phyloP scores from a whole-genome alignment of 2,329 filamentous ascomycete genomes.

The Phialocephala subalpina region DNA sequence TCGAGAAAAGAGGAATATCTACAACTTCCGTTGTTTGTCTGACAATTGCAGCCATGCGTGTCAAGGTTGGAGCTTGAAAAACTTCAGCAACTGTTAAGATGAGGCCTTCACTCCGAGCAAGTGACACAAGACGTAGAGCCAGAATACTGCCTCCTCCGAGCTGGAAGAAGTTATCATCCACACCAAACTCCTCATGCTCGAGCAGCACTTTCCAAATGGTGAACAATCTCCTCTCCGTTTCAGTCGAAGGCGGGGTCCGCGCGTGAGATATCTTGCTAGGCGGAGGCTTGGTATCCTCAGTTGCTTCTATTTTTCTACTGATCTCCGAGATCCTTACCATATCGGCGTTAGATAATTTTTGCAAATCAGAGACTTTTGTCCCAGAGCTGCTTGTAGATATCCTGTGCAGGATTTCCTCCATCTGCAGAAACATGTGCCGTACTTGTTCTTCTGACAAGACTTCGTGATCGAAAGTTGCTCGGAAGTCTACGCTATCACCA shows the following conservation, averaged over 20 bases:
- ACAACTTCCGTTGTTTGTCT: background rate
- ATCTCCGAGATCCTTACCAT: background rate
- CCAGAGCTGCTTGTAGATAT: background rate
- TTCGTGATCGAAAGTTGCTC: constrained; percentile 14
- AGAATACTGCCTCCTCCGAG: constrained; percentile 55
- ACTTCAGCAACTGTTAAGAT: constrained; percentile 18
- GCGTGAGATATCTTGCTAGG: background rate
- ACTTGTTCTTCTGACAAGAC: constrained; percentile 2
- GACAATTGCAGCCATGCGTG: constrained; percentile 8
- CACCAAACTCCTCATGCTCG: constrained; percentile 3
- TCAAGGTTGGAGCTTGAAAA: constrained; percentile 15
- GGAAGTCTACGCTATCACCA: constrained; percentile 4
- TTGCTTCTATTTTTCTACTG: background rate
- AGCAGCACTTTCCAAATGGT: constrained; percentile 8
- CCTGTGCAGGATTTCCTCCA: constrained; percentile 4
- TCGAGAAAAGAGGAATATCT: background rate
- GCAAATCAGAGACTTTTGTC: constrained; percentile 1
- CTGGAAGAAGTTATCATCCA: constrained; percentile 48
- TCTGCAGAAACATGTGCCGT: background rate
- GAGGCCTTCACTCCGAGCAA: constrained; percentile 10
- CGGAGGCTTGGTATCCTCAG: background rate
- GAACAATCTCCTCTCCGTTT: constrained; percentile 4
- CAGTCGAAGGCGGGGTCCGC: background rate
- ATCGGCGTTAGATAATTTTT: background rate
- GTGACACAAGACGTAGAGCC: constrained; percentile 51